These are phyloP conservation scores for Dipteronia sinensis DNA, from an alignment of 345 rosid species.

Conservation along the genomic window DNA sequence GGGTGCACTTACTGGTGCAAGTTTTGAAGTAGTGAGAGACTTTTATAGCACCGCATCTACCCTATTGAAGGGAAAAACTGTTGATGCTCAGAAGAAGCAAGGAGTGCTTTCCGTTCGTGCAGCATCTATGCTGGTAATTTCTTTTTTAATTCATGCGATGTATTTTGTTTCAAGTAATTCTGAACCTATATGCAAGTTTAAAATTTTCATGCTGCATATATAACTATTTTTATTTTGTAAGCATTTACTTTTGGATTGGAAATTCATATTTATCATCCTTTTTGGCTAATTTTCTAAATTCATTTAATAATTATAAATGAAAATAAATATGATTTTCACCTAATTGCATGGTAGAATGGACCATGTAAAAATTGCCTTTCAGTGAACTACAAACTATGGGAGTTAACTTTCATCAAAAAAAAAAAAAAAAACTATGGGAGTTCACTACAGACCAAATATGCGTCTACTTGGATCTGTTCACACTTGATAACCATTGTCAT, in stretches of 20 bases:
- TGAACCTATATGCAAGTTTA: background rate
- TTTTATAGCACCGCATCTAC: constrained; percentile 58
- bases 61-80: constrained; percentile 53
- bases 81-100: constrained; percentile 63
- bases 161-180: background rate
- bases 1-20: constrained; percentile 43
- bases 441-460: background rate
- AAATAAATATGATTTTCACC: background rate
- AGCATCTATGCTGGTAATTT: constrained; percentile 92
- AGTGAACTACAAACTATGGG: background rate
- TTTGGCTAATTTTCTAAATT: background rate
- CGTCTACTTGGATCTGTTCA: background rate
- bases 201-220: background rate
- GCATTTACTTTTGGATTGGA: background rate
- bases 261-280: background rate
- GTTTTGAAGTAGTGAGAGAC: constrained; percentile 57
- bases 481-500: background rate
- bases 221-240: background rate
- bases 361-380: background rate
- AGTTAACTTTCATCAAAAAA: no score
- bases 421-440: background rate
- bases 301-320: background rate
- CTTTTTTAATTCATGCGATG: background rate
- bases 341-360: background rate
- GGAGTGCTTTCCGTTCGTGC: constrained; percentile 84